These are phyloP conservation scores for Diutina sp. DNA, from an alignment of 1,139 yeast species.

Conservation along the genomic window DNA sequence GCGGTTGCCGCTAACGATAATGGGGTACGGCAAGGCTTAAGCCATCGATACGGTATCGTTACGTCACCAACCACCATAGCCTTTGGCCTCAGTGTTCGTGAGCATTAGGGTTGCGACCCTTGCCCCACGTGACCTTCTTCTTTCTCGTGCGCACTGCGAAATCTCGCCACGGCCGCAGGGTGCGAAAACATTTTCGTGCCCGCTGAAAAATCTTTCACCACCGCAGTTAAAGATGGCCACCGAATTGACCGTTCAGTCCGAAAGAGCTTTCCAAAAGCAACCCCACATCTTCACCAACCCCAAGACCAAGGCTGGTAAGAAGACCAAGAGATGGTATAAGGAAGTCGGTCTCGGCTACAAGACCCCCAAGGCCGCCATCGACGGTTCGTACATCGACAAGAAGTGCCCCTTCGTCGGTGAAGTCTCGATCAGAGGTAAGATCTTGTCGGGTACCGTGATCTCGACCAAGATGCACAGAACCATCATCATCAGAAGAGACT, in stretches of 20 bases:
- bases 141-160: not conserved
- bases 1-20: not conserved
- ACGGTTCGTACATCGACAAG: constrained; percentile 99
- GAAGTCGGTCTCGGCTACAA: constrained; percentile 99
- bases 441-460: constrained; percentile 96
- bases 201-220: not conserved
- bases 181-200: not conserved
- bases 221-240: constrained; percentile 66
- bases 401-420: constrained; percentile 98
- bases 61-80: not conserved
- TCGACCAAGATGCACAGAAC: constrained; percentile 99
- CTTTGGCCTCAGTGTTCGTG: too few relatives aligned
- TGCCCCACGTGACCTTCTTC: not conserved
- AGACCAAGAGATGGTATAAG: constrained; percentile 99
- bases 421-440: constrained; percentile 98
- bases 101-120: not conserved
- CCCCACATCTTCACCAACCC: constrained; percentile 99
- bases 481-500: constrained; percentile 98
- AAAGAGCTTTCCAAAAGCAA: constrained; percentile 98
- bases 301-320: constrained; percentile 97
- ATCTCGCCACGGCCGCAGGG: not conserved
- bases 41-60: not conserved
- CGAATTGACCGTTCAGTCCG: constrained; percentile 99
- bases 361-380: constrained; percentile 98
- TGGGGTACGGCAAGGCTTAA: not conserved